Percentiles rank a stretch among this genome's conserved stretches.
Evolutionary conservation across 202 grass and related monocot genomes (phyloP).

Genomic region (Panicum hallii): DNA sequence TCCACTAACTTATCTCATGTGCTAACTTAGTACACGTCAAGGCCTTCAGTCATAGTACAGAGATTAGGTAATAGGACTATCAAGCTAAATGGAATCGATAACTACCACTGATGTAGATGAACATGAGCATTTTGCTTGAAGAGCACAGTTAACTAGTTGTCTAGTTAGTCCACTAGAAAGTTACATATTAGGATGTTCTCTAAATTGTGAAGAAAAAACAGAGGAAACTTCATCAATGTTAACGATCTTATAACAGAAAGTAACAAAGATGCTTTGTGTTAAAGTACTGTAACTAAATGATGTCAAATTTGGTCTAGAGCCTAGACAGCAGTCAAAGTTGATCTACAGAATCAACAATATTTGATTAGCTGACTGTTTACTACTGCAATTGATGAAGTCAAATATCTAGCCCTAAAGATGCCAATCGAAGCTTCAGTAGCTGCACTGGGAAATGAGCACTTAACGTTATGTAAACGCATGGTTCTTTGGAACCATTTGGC

Average conservation of each 20-base stretch:
- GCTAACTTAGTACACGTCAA: not conserved
- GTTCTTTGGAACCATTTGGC: conserved; percentile 53
- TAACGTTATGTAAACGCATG: conserved; percentile 37
- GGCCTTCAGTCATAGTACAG: not conserved
- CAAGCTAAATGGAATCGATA: not conserved
- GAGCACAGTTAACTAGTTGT: not conserved
- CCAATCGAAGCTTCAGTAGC: conserved; percentile 47
- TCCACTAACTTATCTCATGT: not conserved
- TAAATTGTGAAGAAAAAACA: not conserved
- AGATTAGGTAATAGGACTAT: not conserved
- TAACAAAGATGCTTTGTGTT: conserved; percentile 7
- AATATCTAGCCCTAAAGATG: conserved; percentile 27
- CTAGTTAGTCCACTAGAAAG: not conserved
- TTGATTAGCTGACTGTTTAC: not conserved
- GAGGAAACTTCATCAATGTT: conserved; percentile 1
- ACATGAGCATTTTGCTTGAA: not conserved
- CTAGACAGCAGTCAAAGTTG: not conserved
- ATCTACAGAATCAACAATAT: conserved; percentile 24
- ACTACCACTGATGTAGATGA: not conserved
- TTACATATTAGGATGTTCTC: not conserved
- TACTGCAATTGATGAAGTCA: conserved; percentile 22
- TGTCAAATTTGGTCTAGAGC: conserved; percentile 12
- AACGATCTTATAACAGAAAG: not conserved
- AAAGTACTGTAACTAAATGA: not conserved
- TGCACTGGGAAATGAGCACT: conserved; percentile 39